Evolutionary conservation across 257 asterid species (phyloP).

Genomic region (Rhazya stricta): DNA sequence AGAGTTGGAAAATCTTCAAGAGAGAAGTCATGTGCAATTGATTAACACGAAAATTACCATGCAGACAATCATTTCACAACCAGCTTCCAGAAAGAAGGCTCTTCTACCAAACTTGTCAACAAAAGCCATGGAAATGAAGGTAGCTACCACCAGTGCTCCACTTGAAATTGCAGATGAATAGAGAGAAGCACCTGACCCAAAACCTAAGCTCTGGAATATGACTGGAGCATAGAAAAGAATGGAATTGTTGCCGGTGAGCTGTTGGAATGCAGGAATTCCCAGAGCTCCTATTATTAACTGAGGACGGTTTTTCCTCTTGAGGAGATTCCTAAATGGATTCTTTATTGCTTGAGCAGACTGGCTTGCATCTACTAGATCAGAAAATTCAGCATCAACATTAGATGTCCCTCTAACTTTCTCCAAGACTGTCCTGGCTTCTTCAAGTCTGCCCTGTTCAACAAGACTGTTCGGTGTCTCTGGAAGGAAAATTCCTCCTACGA

Average conservation of each 20-base stretch:
- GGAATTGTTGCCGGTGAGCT: slow-evolving; percentile 70
- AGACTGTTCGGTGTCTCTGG: slow-evolving; percentile 84
- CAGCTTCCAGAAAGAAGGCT: slow-evolving; percentile 76
- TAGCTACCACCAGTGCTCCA: slow-evolving; percentile 54
- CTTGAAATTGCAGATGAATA: slow-evolving; percentile 56
- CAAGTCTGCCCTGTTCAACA: slow-evolving; percentile 60
- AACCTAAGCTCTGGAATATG: slow-evolving; percentile 70
- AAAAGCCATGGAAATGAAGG: slow-evolving; percentile 62
- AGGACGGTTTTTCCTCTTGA: slow-evolving; percentile 54
- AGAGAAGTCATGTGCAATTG: background rate
- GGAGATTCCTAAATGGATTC: slow-evolving; percentile 57
- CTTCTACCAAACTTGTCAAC: slow-evolving; percentile 83
- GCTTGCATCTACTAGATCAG: slow-evolving; percentile 68
- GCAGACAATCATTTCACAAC: slow-evolving; percentile 60
- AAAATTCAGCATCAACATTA: slow-evolving; percentile 61
- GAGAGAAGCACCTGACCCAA: slow-evolving; percentile 55
- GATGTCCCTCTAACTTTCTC: slow-evolving; percentile 62
- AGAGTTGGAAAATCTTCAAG: background rate
- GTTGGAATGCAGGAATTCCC: slow-evolving; percentile 74
- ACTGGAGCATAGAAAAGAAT: slow-evolving; percentile 81
- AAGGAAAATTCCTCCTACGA: slow-evolving; percentile 57
- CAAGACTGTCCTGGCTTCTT: slow-evolving; percentile 41
- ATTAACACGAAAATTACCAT: slow-evolving; percentile 27
- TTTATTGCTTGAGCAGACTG: slow-evolving; percentile 48
- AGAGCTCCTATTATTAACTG: slow-evolving; percentile 55